Conservation (phyloP, 2,329 filamentous ascomycete species). For the Lecanicillium sp. region DNA sequence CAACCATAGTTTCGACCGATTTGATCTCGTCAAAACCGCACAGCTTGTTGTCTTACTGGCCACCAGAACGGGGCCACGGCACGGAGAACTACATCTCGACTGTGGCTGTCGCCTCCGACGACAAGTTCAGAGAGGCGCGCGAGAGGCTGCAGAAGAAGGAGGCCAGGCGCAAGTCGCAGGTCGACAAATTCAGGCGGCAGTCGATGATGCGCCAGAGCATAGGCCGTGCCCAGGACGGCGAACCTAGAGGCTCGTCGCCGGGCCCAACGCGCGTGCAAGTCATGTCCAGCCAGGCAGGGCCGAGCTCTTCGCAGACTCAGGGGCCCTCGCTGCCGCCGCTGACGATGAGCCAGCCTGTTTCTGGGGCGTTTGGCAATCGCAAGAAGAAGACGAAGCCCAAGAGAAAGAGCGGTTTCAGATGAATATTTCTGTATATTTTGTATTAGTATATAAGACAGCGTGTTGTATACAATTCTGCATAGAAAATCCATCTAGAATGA, state of each 20-base stretch:
- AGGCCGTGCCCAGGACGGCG: constrained; percentile 6
- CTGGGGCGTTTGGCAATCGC: constrained; percentile 42
- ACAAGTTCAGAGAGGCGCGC: constrained; percentile 29
- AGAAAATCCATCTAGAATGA: too few species aligned
- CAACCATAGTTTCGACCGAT: constrained; percentile 23
- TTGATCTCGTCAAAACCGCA: constrained; percentile 24
- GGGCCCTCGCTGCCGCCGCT: constrained; percentile 23
- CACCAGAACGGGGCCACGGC: constrained; percentile 29
- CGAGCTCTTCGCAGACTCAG: constrained; percentile 30
- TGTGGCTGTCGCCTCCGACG: constrained; percentile 30
- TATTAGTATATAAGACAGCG: not conserved
- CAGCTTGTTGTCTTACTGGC: constrained; percentile 33
- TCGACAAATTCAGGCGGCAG: constrained; percentile 29
- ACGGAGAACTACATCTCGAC: constrained; percentile 34
- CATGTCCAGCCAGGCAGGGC: constrained; percentile 32
- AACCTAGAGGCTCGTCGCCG: constrained; percentile 11
- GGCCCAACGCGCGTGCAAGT: constrained; percentile 21
- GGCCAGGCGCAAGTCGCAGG: constrained; percentile 27
- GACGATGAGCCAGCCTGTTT: constrained; percentile 41
- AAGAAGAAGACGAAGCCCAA: constrained; percentile 27
- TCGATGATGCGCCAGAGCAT: constrained; percentile 22
- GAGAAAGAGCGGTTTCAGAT: constrained; percentile 15
- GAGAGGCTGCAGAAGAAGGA: constrained; percentile 29
- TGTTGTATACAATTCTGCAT: too few species aligned
- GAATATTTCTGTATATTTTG: not conserved